Percentiles rank a stretch among this genome's conserved stretches.
These are phyloP conservation scores for Aschersonia sp. DNA, from an alignment of 2,329 filamentous ascomycete genomes.

Conservation along the genomic window DNA sequence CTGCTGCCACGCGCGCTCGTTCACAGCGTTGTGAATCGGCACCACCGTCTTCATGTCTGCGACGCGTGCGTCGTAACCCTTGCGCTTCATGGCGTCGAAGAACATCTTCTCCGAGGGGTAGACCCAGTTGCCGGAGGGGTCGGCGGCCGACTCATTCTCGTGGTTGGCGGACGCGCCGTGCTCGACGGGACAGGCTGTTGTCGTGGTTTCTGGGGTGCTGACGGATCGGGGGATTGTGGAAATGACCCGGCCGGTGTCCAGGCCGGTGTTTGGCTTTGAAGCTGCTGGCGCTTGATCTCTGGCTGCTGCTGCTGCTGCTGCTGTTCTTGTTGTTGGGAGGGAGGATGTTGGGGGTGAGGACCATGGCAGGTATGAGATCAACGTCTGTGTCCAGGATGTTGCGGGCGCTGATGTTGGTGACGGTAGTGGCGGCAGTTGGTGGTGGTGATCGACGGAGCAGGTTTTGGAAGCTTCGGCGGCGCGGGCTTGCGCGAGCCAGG, in stretches of 20 bases:
- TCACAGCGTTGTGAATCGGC: conserved; percentile 96
- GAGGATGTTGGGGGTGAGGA: conserved; percentile 11
- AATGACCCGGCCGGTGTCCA: conserved; percentile 57
- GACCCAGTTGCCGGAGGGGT: conserved; percentile 78
- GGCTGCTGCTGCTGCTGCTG: no score
- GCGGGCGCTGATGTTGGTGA: conserved; percentile 8
- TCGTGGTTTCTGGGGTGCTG: conserved; percentile 9
- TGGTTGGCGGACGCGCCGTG: conserved; percentile 49
- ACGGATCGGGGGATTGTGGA: conserved; percentile 63
- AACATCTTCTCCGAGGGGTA: conserved; percentile 97
- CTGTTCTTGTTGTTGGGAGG: neutral
- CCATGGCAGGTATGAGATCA: conserved; percentile 27
- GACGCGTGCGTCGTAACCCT: conserved; percentile 57
- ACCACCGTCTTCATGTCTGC: conserved; percentile 83
- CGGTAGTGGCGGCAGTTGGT: no score
- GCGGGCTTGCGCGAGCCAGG: conserved; percentile 64
- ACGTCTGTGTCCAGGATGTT: conserved; percentile 27
- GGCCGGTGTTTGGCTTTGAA: conserved; percentile 12
- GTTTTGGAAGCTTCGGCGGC: conserved; percentile 23
- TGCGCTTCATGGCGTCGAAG: conserved; percentile 91
- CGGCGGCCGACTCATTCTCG: conserved; percentile 63
- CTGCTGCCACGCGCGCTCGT: conserved; percentile 88
- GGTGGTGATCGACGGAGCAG: conserved; percentile 19
- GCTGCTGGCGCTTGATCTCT: conserved; percentile 2
- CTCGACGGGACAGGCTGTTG: conserved; percentile 20